Percentiles rank a stretch among this genome's conserved stretches.
Conservation (phyloP, 208 protist genomes). For the Crithidia fasciculata region DNA sequence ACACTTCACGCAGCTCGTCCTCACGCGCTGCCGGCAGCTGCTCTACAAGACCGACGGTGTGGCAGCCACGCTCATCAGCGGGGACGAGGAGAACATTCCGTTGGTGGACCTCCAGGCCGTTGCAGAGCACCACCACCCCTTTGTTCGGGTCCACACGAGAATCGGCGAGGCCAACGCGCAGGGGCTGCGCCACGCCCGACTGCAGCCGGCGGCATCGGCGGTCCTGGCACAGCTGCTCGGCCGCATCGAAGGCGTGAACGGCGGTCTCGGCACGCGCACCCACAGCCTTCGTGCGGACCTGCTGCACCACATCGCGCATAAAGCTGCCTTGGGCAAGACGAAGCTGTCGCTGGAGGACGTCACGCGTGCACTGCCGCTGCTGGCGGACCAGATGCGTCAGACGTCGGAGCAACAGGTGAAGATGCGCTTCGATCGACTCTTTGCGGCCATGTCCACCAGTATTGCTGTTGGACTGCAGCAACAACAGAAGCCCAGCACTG, state of each 20-base stretch:
- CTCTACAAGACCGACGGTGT: conserved; percentile 59
- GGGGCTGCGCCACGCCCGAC: conserved; percentile 59
- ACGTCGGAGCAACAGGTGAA: conserved; percentile 32
- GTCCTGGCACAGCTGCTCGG: conserved; percentile 58
- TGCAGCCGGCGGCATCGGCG: conserved; percentile 53
- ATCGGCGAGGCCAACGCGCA: conserved; percentile 75
- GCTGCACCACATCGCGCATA: conserved; percentile 72
- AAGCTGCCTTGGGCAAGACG: conserved; percentile 50
- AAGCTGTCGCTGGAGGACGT: conserved; percentile 58
- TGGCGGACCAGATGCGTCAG: conserved; percentile 35
- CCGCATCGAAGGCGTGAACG: conserved; percentile 42
- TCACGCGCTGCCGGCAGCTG: conserved; percentile 67
- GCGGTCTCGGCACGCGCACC: conserved; percentile 2
- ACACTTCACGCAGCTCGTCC: conserved; percentile 48
- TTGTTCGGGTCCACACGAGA: conserved; percentile 70
- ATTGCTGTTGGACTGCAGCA: conserved; percentile 69
- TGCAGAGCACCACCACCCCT: conserved; percentile 59
- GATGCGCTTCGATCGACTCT: conserved; percentile 43
- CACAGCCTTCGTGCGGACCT: conserved; percentile 58
- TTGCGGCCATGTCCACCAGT: conserved; percentile 49
- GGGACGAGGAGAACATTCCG: conserved; percentile 73
- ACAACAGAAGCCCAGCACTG: conserved; percentile 11
- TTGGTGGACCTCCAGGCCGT: conserved; percentile 71
- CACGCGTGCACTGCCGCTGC: conserved; percentile 60
- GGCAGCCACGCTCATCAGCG: conserved; percentile 61